phyloP scores from a whole-genome alignment of 2,329 filamentous ascomycete genomes.

The Paracoccidioides lutzii region DNA sequence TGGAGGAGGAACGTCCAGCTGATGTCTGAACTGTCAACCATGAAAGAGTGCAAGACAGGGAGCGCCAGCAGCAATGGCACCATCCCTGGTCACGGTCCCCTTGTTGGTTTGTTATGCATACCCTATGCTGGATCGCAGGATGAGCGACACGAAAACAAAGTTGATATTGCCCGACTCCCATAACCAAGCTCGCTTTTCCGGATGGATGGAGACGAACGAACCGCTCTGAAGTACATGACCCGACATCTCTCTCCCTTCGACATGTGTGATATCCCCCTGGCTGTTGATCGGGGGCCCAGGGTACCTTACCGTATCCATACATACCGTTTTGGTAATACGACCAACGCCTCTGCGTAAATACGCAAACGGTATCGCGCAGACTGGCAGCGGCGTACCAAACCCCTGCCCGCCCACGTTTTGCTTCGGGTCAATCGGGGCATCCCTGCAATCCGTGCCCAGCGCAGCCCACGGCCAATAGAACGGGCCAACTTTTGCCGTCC shows the following conservation, averaged over 20 bases:
- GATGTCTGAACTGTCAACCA: background rate
- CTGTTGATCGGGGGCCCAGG: background rate
- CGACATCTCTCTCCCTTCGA: background rate
- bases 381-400: background rate
- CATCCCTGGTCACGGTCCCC: background rate
- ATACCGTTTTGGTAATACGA: background rate
- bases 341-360: conserved; percentile 1
- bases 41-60: background rate
- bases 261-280: background rate
- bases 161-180: too few relatives aligned
- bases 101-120: too few relatives aligned
- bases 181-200: too few relatives aligned
- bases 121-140: too few relatives aligned
- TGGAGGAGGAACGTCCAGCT: background rate
- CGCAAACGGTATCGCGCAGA: background rate
- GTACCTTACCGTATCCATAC: background rate
- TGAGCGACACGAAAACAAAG: too few relatives aligned
- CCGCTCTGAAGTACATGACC: too few relatives aligned
- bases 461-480: background rate
- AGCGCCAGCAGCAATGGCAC: background rate
- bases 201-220: too few relatives aligned
- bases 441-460: conserved; percentile 3
- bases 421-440: conserved; percentile 5
- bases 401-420: conserved; percentile 9
- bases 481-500: conserved; percentile 7